Evolutionary conservation across 192 early-diverging fungal genomes (phyloP), one percentile per base, ranked within the genome.

Genomic region (Podila verticillata): DNA sequence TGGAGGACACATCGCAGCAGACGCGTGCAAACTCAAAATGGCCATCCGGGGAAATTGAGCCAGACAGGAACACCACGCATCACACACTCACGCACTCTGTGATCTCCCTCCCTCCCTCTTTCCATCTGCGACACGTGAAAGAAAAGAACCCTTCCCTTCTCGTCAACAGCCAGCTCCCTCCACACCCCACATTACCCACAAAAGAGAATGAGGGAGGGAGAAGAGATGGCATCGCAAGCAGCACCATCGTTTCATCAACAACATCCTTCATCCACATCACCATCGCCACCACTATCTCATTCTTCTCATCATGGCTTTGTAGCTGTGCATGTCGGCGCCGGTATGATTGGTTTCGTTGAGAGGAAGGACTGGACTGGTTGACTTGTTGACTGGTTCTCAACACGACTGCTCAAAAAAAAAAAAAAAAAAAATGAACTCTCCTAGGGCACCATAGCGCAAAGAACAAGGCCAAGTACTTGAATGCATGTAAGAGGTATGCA

Each of bases 281-380:
- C 62, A 64, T 10, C 34, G 20, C 30, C 47, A 30, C 6, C 31
- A 32, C 15, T 19, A 8, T 2, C 58, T 31, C 29, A 6, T 30
- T 17, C 58, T 31, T 26, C 31, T 22, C 26, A 22, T 35, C 48
- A n/a, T 35, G 77, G 77, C 64, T 87, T 87, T 60, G 81, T 87
- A 59, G 86, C 86, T 17, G 86, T 87, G 10, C 86, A 87, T 79
- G 83, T 85, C 35, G 86, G 86, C 9, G 86, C 86, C 54, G 86
- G 86, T 84, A 84, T 63, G 24, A 29, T 32, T 5, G 24, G 3
- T 28, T 22, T 12, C 26, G 3, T 44, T 44, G 39, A 44, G 4
- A 15, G 39, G 17, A 15, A n/a, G n/a, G n/a, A n/a, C n/a, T n/a
- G n/a, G n/a, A n/a, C n/a, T n/a, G n/a, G n/a, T n/a, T n/a, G n/a